Evolutionary conservation across 192 early-diverging fungal species (phyloP).

Genomic region (Dispira simplex): DNA sequence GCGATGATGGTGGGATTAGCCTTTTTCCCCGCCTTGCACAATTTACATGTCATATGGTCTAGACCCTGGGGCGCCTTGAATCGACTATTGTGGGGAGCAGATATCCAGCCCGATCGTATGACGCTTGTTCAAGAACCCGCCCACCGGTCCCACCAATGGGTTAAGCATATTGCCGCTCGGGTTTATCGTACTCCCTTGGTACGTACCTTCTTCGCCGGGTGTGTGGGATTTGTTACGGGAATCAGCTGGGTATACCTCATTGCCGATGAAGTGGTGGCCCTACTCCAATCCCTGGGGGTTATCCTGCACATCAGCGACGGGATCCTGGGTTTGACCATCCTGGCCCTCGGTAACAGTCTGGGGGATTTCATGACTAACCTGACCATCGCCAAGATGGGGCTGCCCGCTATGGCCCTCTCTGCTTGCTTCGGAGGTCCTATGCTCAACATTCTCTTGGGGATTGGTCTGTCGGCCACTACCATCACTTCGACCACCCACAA

Average conservation of each 20-base stretch:
- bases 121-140: no score
- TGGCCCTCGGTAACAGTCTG: constrained; percentile 74
- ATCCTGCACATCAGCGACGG: constrained; percentile 64
- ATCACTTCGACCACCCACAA: constrained; percentile 21
- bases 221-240: constrained; percentile 59
- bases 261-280: constrained; percentile 79
- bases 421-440: constrained; percentile 91
- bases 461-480: constrained; percentile 60
- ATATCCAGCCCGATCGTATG: no score
- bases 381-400: constrained; percentile 80
- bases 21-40: no score
- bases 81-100: no score
- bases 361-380: constrained; percentile 90
- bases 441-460: constrained; percentile 74
- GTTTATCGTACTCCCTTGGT: background rate
- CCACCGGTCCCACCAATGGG: no score
- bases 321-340: constrained; percentile 67
- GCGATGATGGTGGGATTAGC: no score
- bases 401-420: constrained; percentile 84
- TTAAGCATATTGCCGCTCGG: no score
- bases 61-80: no score
- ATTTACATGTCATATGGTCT: no score
- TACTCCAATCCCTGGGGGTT: constrained; percentile 67
- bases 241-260: constrained; percentile 79
- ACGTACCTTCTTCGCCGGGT: constrained; percentile 19